Evolutionary conservation across 306 rosid species (phyloP).

Genomic region (Neltuma alba): DNA sequence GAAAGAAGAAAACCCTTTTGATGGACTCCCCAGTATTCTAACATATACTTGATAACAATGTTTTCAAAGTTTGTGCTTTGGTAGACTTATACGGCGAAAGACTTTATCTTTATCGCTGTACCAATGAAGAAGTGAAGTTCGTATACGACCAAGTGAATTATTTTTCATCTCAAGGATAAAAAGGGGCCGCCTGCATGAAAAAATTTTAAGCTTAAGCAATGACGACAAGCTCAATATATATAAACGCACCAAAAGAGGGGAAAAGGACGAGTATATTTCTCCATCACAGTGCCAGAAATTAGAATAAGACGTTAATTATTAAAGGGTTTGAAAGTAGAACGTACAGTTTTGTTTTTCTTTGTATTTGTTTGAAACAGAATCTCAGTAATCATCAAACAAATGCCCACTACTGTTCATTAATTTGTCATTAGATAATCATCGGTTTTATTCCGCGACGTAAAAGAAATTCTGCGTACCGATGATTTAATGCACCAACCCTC

Average conservation of each 20-base stretch:
- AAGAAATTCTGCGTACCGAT: not conserved
- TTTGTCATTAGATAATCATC: not conserved
- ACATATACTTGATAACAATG: conserved; percentile 2
- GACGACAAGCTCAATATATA: not conserved
- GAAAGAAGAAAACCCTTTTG: not conserved
- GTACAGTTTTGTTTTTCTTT: too few species aligned
- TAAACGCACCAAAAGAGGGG: not conserved
- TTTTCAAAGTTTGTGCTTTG: not conserved
- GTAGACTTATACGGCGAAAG: not conserved
- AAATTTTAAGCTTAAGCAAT: not conserved
- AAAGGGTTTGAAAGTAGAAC: not conserved
- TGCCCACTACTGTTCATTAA: not conserved
- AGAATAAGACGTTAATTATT: not conserved
- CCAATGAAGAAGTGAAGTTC: not conserved
- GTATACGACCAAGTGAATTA: not conserved
- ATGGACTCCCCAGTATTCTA: conserved; percentile 1
- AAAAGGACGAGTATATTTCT: not conserved
- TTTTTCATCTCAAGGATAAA: too few species aligned
- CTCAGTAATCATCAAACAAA: not conserved
- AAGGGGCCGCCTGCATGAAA: not conserved
- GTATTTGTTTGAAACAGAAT: not conserved
- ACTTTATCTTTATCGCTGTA: not conserved
- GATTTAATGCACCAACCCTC: not conserved
- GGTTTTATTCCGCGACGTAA: not conserved
- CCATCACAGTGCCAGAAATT: not conserved